phyloP scores from a whole-genome alignment of 805 yeast genomes.

The Pachysolen tannophilus region DNA sequence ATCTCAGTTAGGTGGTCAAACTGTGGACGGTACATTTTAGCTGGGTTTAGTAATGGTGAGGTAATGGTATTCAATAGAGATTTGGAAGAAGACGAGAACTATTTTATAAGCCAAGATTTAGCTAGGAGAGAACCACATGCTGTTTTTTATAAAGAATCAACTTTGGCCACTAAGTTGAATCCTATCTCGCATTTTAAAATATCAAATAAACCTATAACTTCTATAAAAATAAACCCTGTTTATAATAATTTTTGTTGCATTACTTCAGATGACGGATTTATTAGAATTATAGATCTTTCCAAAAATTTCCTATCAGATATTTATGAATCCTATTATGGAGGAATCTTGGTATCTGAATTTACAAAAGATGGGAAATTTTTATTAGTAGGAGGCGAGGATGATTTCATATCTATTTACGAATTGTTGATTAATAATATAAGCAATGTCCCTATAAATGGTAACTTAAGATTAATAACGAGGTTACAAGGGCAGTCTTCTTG shows the following conservation, averaged over 20 bases:
- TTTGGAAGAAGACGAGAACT: slow-evolving; percentile 35
- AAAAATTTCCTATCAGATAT: slow-evolving; percentile 40
- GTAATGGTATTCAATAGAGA: slow-evolving; percentile 43
- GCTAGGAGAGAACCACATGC: slow-evolving; percentile 25
- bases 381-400: slow-evolving; percentile 48
- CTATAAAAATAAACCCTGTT: slow-evolving; percentile 34
- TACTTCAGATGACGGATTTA: slow-evolving; percentile 60
- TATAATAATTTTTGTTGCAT: slow-evolving; percentile 32
- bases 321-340: slow-evolving; percentile 59
- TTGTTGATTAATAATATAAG: slow-evolving; percentile 11
- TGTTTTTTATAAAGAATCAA: slow-evolving; percentile 20
- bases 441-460: slow-evolving; percentile 10
- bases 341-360: slow-evolving; percentile 41
- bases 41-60: slow-evolving; percentile 60
- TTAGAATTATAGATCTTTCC: slow-evolving; percentile 46
- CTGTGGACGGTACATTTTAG: slow-evolving; percentile 40
- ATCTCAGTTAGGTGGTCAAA: slow-evolving; percentile 39
- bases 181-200: slow-evolving; percentile 58
- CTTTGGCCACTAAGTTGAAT: slow-evolving; percentile 16
- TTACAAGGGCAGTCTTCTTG: slow-evolving; percentile 45
- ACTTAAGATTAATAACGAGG: slow-evolving; percentile 20
- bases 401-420: slow-evolving; percentile 36
- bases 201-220: slow-evolving; percentile 51
- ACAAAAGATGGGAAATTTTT: slow-evolving; percentile 42
- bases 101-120: slow-evolving; percentile 10